Base-by-base conservation (phyloP, 352 stramenopile species). In the Phytopythium vexans region DNA sequence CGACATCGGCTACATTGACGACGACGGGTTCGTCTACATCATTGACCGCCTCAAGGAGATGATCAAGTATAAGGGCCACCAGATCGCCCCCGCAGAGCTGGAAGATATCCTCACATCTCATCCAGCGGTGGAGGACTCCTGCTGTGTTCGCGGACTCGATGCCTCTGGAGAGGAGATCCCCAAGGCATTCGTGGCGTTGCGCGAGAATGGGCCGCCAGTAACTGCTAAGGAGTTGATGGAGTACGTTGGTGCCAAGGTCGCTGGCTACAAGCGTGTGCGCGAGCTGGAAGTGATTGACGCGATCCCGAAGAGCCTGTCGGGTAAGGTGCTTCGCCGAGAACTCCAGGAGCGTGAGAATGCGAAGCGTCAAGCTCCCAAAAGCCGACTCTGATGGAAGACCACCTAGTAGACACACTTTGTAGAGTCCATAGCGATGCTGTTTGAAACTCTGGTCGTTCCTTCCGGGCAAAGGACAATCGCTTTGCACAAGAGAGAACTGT, bases 1-100 rank as follows among this genome's bases (percentile, higher is more conserved):
- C 15, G 94, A 98, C 68, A 66, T 97, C 15, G 89, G 77, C 15
- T 85, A 91, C 57, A 92, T 97, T 54, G 91, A 97, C 54, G 74
- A 93, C 10, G 86, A 97, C 44, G 91, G 89, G 0, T 97, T 77
- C 59, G 81, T 97, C 32, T 97, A 88, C 56, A 95, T 98, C 47
- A 86, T 88, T 0, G 94, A 98, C 64, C 70, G 92, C n/a, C 67
- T 96, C 36, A 98, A 98, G 76, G 92, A 98, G 65, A 72, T 98
- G 39, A 98, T 98, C 68, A 98, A 98, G 74, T 91, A 96, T 55
- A 96, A 96, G 56, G 93, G 92, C 1, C 92, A 93, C 48, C 90
- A 95, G 64, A 71, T 98, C 10, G 84, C 90, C 7, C 93, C 92
- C 11, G 91, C 90, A 0, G 93, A 98, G 62, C 70, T 98, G 27